A percentile compares a stretch with the other conserved stretches of the same genome.
Conservation (phyloP, 331 rosid species). For the Malus hybrid region DNA sequence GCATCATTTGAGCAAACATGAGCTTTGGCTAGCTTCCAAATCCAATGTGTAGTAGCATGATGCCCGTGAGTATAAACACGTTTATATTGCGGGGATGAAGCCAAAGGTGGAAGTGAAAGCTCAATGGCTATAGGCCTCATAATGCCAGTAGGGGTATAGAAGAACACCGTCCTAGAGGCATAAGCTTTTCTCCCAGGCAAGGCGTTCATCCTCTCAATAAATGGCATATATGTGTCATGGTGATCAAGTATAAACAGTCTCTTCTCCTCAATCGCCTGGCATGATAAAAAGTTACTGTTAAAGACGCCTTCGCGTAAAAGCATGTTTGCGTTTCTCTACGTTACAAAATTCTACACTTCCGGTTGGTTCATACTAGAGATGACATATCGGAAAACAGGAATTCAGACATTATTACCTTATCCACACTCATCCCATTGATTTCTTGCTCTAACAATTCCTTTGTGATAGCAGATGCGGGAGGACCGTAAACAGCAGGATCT, state of each 20-base stretch:
- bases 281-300: slow-evolving; percentile 1
- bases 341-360: background rate
- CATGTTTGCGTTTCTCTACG: background rate
- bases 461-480: slow-evolving; percentile 71
- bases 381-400: background rate
- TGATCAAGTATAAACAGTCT: slow-evolving; percentile 77
- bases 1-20: slow-evolving; percentile 89
- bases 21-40: slow-evolving; percentile 96
- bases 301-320: background rate
- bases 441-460: slow-evolving; percentile 75
- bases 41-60: slow-evolving; percentile 81
- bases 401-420: slow-evolving; percentile 39
- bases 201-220: slow-evolving; percentile 71
- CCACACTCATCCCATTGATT: slow-evolving; percentile 65
- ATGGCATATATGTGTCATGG: slow-evolving; percentile 78
- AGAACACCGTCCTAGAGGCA: slow-evolving; percentile 81
- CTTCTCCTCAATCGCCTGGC: slow-evolving; percentile 80
- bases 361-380: background rate
- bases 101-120: slow-evolving; percentile 71
- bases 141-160: slow-evolving; percentile 30
- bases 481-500: slow-evolving; percentile 68
- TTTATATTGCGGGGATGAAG: slow-evolving; percentile 38
- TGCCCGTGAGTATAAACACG: slow-evolving; percentile 74
- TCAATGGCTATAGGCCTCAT: slow-evolving; percentile 75
- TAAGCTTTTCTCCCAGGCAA: slow-evolving; percentile 73